A percentile compares a stretch with the other conserved stretches of the same genome.
Conservation (phyloP, 192 early-diverging fungal genomes). For the Gonapodya sp. region DNA sequence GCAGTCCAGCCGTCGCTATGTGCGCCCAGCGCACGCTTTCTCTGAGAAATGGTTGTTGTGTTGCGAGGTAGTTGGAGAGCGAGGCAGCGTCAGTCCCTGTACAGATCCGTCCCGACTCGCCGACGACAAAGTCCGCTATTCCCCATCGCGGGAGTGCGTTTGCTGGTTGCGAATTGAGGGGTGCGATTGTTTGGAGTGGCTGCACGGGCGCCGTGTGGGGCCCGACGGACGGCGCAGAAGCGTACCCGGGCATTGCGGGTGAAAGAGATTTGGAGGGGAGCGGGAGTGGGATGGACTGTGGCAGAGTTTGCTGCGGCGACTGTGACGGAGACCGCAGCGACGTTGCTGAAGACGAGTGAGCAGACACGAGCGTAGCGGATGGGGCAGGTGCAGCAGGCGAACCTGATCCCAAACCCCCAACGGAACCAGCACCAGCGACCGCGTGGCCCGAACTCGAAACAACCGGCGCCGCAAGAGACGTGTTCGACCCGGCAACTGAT, state of each 20-base stretch:
- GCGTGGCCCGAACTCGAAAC: too few species aligned
- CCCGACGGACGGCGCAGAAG: neutral
- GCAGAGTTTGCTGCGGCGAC: neutral
- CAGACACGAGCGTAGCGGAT: neutral
- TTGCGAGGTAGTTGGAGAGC: neutral
- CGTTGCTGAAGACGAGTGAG: neutral
- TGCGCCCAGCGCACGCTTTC: constrained; percentile 8
- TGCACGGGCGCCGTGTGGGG: neutral
- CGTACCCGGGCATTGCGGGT: neutral
- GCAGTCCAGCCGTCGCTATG: neutral
- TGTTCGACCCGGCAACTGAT: neutral
- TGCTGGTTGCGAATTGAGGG: constrained; percentile 3
- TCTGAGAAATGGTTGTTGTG: neutral
- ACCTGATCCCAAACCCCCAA: too few species aligned
- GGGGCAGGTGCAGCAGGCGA: neutral
- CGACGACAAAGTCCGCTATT: neutral
- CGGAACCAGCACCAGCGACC: too few species aligned
- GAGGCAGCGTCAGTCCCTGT: neutral
- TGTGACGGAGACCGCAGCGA: neutral
- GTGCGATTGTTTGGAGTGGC: neutral
- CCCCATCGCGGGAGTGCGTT: neutral
- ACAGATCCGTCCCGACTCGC: neutral
- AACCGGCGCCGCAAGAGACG: neutral
- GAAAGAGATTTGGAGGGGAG: neutral
- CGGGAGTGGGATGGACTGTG: neutral